These are phyloP conservation scores for Fusarium tjaetaba DNA, from an alignment of 2,329 filamentous ascomycete genomes.

Conservation along the genomic window DNA sequence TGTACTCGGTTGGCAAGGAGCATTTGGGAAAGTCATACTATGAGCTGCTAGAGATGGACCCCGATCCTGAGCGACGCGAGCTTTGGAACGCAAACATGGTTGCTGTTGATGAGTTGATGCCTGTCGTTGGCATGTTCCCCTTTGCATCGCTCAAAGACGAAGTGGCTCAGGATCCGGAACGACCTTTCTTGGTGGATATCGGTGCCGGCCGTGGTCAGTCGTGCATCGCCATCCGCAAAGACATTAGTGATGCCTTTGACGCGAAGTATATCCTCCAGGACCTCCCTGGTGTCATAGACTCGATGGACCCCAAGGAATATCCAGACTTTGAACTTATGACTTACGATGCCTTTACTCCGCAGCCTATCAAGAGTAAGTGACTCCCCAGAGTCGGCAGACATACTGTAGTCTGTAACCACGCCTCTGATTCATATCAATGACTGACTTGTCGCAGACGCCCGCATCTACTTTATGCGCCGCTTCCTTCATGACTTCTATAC, in stretches of 20 bases:
- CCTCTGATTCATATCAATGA: not conserved
- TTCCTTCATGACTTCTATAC: constrained; percentile 48
- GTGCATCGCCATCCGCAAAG: constrained; percentile 43
- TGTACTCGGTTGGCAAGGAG: constrained; percentile 46
- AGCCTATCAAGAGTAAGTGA: constrained; percentile 37
- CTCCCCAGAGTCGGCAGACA: no score
- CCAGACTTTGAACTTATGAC: constrained; percentile 43
- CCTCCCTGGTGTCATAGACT: constrained; percentile 46
- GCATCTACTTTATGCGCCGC: constrained; percentile 48
- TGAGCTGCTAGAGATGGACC: constrained; percentile 45
- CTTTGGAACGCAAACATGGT: constrained; percentile 49
- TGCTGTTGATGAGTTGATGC: constrained; percentile 47
- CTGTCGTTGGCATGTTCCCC: constrained; percentile 50
- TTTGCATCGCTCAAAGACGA: constrained; percentile 44
- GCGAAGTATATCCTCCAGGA: constrained; percentile 48
- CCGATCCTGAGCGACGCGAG: constrained; percentile 42
- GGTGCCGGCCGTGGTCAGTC: constrained; percentile 48
- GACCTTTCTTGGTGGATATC: constrained; percentile 47
- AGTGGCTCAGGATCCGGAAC: constrained; percentile 43
- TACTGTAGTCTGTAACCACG: no score
- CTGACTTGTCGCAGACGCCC: constrained; percentile 40
- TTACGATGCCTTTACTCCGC: constrained; percentile 31
- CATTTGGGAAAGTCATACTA: constrained; percentile 49
- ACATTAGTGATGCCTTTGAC: constrained; percentile 34
- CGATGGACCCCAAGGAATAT: constrained; percentile 30